A percentile compares a stretch with the other conserved stretches of the same genome.
phyloP scores from a whole-genome alignment of 1,139 yeast genomes.

The Candida sp. region DNA sequence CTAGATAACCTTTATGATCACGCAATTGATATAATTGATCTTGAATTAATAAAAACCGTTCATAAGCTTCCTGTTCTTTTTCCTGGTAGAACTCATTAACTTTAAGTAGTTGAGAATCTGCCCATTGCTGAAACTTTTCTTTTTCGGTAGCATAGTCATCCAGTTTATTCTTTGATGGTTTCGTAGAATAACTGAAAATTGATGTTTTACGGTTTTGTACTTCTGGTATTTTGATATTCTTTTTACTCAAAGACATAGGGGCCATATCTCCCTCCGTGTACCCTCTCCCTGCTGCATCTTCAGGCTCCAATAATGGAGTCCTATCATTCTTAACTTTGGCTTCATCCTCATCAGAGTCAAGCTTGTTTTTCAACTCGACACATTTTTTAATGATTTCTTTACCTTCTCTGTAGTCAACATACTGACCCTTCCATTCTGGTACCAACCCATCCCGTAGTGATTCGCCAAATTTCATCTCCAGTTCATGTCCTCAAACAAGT shows the following conservation, averaged over 20 bases:
- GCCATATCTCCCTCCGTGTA: slow-evolving; percentile 4
- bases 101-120: slow-evolving; percentile 53
- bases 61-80: slow-evolving; percentile 59
- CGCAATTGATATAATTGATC: slow-evolving; percentile 65
- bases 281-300: not conserved
- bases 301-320: slow-evolving; percentile 24
- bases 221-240: not conserved
- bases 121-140: slow-evolving; percentile 56
- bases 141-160: slow-evolving; percentile 26
- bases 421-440: slow-evolving; percentile 87
- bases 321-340: slow-evolving; percentile 15
- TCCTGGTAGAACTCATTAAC: slow-evolving; percentile 59
- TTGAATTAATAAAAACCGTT: slow-evolving; percentile 59
- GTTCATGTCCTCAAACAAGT: not conserved
- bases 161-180: slow-evolving; percentile 13
- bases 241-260: not conserved
- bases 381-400: slow-evolving; percentile 35
- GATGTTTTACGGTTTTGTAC: slow-evolving; percentile 2
- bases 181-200: slow-evolving; percentile 20
- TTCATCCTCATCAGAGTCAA: not conserved
- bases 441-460: slow-evolving; percentile 58
- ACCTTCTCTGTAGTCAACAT: slow-evolving; percentile 66
- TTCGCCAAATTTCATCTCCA: slow-evolving; percentile 57
- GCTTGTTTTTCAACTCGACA: slow-evolving; percentile 4
- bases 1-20: slow-evolving; percentile 40